A percentile compares a stretch with the other conserved stretches of the same genome.
Conservation (phyloP, 768 basidiomycete species). For the Mycena metata region DNA sequence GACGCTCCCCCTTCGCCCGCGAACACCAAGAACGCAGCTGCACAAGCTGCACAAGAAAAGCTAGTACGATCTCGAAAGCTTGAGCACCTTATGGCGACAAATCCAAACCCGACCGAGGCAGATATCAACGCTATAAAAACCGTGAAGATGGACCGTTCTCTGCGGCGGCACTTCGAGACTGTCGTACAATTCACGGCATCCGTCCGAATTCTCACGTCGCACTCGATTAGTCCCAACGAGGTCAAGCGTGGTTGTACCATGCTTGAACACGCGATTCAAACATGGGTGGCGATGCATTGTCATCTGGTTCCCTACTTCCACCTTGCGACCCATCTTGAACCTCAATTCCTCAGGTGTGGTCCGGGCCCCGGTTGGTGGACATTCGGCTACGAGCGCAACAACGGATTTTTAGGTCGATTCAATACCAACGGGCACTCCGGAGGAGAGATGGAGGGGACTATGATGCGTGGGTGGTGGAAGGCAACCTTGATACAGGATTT, state of each 20-base stretch:
- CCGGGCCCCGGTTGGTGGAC: constrained; percentile 35
- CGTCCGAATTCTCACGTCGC: constrained; percentile 25
- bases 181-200: constrained; percentile 33
- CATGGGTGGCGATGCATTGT: constrained; percentile 38
- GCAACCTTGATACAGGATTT: constrained; percentile 32
- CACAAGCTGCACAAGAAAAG: constrained; percentile 29
- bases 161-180: constrained; percentile 27
- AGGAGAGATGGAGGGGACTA: constrained; percentile 40
- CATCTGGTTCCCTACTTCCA: constrained; percentile 40
- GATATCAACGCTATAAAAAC: constrained; percentile 15
- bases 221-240: constrained; percentile 33
- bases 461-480: constrained; percentile 43
- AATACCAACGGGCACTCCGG: constrained; percentile 41
- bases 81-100: constrained; percentile 21
- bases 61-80: constrained; percentile 21
- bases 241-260: constrained; percentile 29
- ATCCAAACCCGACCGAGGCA: constrained; percentile 16
- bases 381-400: constrained; percentile 40
- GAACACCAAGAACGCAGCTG: constrained; percentile 30
- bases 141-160: constrained; percentile 33
- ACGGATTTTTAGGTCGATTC: constrained; percentile 33
- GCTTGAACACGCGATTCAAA: constrained; percentile 14
- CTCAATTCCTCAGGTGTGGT: constrained; percentile 32
- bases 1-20: constrained; percentile 26
- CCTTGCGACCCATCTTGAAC: constrained; percentile 28